A percentile compares a stretch with the other conserved stretches of the same genome.
These are phyloP conservation scores for Chlamydomonas sphaeroides DNA, from an alignment of 139 green algal genomes.

Conservation along the genomic window DNA sequence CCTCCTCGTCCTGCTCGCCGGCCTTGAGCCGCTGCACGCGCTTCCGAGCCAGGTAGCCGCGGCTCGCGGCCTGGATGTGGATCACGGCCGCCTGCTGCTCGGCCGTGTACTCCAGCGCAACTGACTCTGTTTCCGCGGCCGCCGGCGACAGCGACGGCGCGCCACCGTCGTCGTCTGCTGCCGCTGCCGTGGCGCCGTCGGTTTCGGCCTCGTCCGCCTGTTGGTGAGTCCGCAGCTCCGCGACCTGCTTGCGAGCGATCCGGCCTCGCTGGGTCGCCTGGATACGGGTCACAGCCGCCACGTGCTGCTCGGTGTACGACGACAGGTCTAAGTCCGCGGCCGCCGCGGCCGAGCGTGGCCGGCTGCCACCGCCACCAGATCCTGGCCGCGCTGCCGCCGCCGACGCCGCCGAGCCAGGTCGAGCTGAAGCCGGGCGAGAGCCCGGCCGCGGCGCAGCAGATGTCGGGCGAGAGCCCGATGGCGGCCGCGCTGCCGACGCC, in stretches of 20 bases:
- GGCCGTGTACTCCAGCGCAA: background rate
- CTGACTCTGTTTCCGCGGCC: too few species aligned
- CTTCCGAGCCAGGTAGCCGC: conserved; percentile 17
- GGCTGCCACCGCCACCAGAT: background rate
- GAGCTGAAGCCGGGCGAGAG: too few species aligned
- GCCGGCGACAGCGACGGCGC: background rate
- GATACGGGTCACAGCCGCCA: conserved; percentile 26
- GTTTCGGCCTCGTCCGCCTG: background rate
- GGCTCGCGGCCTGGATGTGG: conserved; percentile 32
- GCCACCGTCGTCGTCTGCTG: too few species aligned
- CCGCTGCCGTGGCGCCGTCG: background rate
- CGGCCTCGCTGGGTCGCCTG: conserved; percentile 33
- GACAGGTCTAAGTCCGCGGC: background rate
- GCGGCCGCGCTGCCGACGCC: too few species aligned
- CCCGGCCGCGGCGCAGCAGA: too few species aligned
- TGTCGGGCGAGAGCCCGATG: too few species aligned
- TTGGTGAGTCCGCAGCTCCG: background rate
- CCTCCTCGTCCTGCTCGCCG: background rate
- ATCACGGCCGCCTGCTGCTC: conserved; percentile 38
- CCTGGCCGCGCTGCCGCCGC: too few species aligned
- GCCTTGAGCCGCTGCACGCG: background rate
- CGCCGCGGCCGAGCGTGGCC: background rate
- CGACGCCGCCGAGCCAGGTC: background rate
- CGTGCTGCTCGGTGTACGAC: background rate
- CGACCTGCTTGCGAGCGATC: conserved; percentile 11